Base-by-base conservation (phyloP, 2,329 filamentous ascomycete genomes). In the Calonectria ilicicola region DNA sequence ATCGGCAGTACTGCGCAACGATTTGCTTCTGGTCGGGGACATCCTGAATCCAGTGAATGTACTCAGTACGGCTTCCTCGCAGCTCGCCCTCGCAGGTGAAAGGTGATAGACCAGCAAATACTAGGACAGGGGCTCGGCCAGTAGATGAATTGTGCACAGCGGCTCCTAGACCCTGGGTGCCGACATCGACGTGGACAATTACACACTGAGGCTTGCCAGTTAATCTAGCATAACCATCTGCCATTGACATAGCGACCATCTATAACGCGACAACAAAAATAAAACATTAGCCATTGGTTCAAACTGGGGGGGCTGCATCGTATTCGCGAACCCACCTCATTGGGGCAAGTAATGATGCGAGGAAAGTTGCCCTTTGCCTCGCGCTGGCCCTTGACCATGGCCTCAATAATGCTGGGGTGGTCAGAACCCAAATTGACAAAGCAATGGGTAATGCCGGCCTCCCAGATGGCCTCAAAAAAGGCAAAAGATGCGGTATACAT, bases 201-300 rank as follows among this genome's bases (percentile, higher is more conserved):
- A 96, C 94, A 72, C 91, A 93, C 83, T 96, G 94, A 0, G 93
- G 93, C 76, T 93, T 90, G 66, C 91, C 90, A 7, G 92, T 94
- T 44, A 94, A 83, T 35, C 93, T 89, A 44, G 94, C 93, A 80
- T 94, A 95, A 65, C 94, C 94, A 82, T 96, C 94, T 17, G 94
- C 94, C 92, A 95, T 94, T 71, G 93, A 96, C 78, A 96, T 89
- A 29, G 94, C 94, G 8, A 96, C 94, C 93, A 96, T 96, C 91
- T 47, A 21, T 95, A 74, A 21, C 12, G 15, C 21, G 21, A 35
- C 32, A 14, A 27, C 27, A 35, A 42, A 53, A 32, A 35, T 5
- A 5, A 1, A 12, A 23, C 10, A 65, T 80, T 32, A 80, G 72
- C 38, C 46, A 56, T 17, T 5, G 19, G 1, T 27, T 14, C 35